phyloP scores from a whole-genome alignment of 768 basidiomycete species.

The Artomyces pyxidatus region DNA sequence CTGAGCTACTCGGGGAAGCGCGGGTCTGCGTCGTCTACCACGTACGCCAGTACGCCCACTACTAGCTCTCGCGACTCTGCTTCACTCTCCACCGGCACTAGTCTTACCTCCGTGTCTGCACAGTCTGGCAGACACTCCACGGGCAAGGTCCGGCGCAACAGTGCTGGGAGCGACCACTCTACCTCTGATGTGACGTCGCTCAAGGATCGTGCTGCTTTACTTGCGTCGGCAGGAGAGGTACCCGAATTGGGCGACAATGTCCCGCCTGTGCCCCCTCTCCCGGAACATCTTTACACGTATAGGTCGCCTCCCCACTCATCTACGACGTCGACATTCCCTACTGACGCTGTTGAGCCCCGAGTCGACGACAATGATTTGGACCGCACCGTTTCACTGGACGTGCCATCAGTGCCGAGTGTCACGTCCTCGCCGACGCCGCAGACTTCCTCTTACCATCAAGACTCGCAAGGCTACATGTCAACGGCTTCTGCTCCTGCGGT shows the following conservation, averaged over 20 bases:
- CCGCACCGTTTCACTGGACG: constrained; percentile 44
- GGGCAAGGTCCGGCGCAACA: constrained; percentile 60
- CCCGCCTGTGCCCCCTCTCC: constrained; percentile 90
- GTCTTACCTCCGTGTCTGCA: constrained; percentile 67
- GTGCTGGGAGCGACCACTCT: constrained; percentile 80
- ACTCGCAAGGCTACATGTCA: constrained; percentile 26
- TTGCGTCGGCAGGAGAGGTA: constrained; percentile 50
- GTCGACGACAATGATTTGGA: constrained; percentile 40
- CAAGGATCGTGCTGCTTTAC: constrained; percentile 61
- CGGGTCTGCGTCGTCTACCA: constrained; percentile 84
- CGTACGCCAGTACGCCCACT: constrained; percentile 67
- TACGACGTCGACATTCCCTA: constrained; percentile 41
- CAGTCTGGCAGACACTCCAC: constrained; percentile 67
- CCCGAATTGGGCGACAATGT: constrained; percentile 52
- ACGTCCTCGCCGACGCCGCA: constrained; percentile 21
- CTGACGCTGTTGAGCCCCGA: constrained; percentile 27
- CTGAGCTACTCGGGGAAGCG: constrained; percentile 81
- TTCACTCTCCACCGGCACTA: constrained; percentile 71
- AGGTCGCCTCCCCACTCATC: constrained; percentile 63
- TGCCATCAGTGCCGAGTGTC: constrained; percentile 31
- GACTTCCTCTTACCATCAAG: constrained; percentile 18
- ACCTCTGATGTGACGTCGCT: constrained; percentile 55
- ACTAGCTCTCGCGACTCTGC: constrained; percentile 83
- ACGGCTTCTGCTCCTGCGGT: constrained; percentile 38
- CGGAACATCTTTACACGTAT: constrained; percentile 79